These are phyloP conservation scores for Diutina pseudorugosa DNA, from an alignment of 1,139 yeast species.

Conservation along the genomic window DNA sequence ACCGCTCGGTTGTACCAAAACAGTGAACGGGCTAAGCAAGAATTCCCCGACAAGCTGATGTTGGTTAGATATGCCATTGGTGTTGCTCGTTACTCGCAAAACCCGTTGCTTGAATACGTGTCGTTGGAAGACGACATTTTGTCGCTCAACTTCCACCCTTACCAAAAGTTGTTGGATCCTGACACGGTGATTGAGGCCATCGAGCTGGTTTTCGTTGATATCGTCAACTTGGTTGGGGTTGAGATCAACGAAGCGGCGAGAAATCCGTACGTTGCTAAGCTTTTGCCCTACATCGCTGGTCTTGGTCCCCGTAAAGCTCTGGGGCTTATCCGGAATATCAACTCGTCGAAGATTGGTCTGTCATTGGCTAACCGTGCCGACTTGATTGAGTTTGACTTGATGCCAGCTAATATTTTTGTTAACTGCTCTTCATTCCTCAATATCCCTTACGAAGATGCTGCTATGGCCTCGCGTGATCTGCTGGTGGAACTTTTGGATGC, in stretches of 20 bases:
- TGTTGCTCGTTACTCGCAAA: constrained; percentile 81
- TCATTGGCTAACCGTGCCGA: constrained; percentile 55
- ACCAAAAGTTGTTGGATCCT: constrained; percentile 55
- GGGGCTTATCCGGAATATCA: constrained; percentile 68
- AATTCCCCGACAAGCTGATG: constrained; percentile 80
- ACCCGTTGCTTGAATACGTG: constrained; percentile 81
- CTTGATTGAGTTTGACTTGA: constrained; percentile 66
- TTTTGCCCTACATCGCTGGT: constrained; percentile 75
- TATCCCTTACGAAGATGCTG: constrained; percentile 56
- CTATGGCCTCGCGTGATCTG: constrained; percentile 35
- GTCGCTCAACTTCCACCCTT: constrained; percentile 61
- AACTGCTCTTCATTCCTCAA: constrained; percentile 87
- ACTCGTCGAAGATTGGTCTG: constrained; percentile 50
- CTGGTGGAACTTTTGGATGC: constrained; percentile 77
- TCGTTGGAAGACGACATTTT: constrained; percentile 64
- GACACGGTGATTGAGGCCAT: constrained; percentile 57
- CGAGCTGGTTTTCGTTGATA: constrained; percentile 80
- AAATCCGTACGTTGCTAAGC: constrained; percentile 56
- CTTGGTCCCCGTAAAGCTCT: constrained; percentile 93
- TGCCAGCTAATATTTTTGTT: constrained; percentile 72
- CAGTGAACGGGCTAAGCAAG: constrained; percentile 62
- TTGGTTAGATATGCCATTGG: constrained; percentile 82
- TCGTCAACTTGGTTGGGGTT: constrained; percentile 83
- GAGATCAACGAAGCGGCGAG: constrained; percentile 85
- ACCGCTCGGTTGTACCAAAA: constrained; percentile 83